A percentile compares a stretch with the other conserved stretches of the same genome.
Conservation (phyloP, 495 filamentous ascomycete species). For the Xylaria bambusicola region DNA sequence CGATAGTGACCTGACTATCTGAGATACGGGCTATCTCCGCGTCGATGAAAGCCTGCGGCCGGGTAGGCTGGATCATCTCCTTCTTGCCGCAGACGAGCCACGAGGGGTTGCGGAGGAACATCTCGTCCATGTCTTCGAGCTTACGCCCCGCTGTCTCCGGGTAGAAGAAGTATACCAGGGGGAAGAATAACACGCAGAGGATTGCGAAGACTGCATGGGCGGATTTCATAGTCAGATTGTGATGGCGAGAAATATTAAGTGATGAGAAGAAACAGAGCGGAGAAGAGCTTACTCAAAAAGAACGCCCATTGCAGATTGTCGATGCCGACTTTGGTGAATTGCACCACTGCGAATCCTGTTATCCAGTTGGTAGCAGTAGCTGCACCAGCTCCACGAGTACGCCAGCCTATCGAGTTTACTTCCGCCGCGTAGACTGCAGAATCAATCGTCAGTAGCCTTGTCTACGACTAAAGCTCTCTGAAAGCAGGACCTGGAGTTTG, state of each 20-base stretch:
- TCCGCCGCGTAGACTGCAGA: slow-evolving; percentile 34
- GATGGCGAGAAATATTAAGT: background rate
- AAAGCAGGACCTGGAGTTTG: too few relatives aligned
- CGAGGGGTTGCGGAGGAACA: slow-evolving; percentile 38
- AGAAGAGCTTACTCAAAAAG: slow-evolving; percentile 32
- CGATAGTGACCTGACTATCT: slow-evolving; percentile 7
- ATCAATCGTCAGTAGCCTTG: too few relatives aligned
- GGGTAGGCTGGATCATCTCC: slow-evolving; percentile 31
- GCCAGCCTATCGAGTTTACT: slow-evolving; percentile 39
- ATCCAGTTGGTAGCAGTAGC: slow-evolving; percentile 44
- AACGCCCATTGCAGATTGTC: slow-evolving; percentile 35
- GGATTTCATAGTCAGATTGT: background rate
- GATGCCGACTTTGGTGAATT: slow-evolving; percentile 39
- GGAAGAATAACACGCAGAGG: slow-evolving; percentile 31
- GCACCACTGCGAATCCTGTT: slow-evolving; percentile 37
- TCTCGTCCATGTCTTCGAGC: slow-evolving; percentile 40
- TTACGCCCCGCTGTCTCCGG: slow-evolving; percentile 37
- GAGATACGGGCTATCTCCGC: slow-evolving; percentile 23
- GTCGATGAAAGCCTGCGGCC: slow-evolving; percentile 30
- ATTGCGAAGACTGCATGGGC: slow-evolving; percentile 29
- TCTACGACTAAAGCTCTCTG: too few relatives aligned
- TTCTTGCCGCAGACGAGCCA: slow-evolving; percentile 33
- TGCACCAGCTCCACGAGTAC: slow-evolving; percentile 40
- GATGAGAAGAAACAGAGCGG: too few relatives aligned
- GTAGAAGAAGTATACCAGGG: slow-evolving; percentile 35